These are phyloP conservation scores for Penicillium samsonianum DNA, from an alignment of 495 filamentous ascomycete genomes.

Conservation along the genomic window DNA sequence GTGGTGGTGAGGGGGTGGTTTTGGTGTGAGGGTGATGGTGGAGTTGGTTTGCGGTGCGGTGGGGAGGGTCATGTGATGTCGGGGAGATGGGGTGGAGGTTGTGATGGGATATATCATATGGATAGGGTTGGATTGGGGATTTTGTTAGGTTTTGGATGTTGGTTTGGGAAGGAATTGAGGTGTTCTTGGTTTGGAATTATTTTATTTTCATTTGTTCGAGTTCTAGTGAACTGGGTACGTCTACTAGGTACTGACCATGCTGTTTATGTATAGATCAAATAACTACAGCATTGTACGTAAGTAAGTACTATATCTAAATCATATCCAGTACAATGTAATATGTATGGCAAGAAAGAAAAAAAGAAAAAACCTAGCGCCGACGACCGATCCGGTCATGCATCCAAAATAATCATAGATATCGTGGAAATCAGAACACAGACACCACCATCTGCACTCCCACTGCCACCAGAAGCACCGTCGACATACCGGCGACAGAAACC, in stretches of 20 bases:
- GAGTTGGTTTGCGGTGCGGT: conserved; percentile 15
- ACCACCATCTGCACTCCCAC: conserved; percentile 30
- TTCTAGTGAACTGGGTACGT: background rate
- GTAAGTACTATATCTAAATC: background rate
- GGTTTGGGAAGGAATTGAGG: background rate
- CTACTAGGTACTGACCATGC: background rate
- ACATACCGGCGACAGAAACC: conserved; percentile 23
- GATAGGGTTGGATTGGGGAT: background rate
- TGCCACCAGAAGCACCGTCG: conserved; percentile 28
- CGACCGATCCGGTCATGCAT: conserved; percentile 11
- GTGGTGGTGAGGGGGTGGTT: background rate
- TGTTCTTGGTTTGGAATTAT: background rate
- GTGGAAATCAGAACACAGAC: conserved; percentile 28
- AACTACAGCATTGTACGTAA: background rate
- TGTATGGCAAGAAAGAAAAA: conserved; percentile 4
- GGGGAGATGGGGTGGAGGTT: background rate
- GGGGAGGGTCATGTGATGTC: conserved; percentile 21
- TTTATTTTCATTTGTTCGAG: background rate
- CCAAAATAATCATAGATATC: conserved; percentile 12
- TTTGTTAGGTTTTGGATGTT: background rate
- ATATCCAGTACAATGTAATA: conserved; percentile 5
- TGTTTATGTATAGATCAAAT: background rate
- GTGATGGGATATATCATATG: no score
- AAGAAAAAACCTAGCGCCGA: conserved; percentile 8
- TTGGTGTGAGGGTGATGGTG: conserved; percentile 7